Evolutionary conservation across 768 basidiomycete genomes (phyloP).

Genomic region (Coprinopsis sp.): DNA sequence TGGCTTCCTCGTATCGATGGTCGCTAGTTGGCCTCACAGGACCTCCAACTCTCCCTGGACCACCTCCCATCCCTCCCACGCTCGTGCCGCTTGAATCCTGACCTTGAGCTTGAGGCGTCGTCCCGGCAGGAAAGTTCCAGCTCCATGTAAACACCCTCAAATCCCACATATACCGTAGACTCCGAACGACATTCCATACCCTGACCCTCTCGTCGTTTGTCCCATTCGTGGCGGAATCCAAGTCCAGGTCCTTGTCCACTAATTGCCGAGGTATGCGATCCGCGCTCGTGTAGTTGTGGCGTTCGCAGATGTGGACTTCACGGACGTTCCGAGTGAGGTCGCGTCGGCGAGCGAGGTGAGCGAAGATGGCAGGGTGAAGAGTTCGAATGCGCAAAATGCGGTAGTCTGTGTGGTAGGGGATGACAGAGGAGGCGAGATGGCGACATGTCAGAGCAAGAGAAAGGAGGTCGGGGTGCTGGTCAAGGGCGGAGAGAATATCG

Average conservation of each 20-base stretch:
- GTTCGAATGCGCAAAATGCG: slow-evolving; percentile 42
- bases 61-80: not conserved
- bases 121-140: slow-evolving; percentile 18
- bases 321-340: slow-evolving; percentile 45
- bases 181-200: slow-evolving; percentile 31
- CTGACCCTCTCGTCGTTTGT: slow-evolving; percentile 29
- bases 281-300: slow-evolving; percentile 28
- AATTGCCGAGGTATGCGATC: slow-evolving; percentile 40
- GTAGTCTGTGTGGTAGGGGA: slow-evolving; percentile 48
- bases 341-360: slow-evolving; percentile 44
- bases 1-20: slow-evolving; percentile 33
- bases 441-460: slow-evolving; percentile 42
- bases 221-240: slow-evolving; percentile 12
- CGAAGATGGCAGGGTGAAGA: slow-evolving; percentile 39
- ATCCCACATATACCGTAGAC: slow-evolving; percentile 37
- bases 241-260: slow-evolving; percentile 23
- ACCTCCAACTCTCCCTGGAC: not conserved
- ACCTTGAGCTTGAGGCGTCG: not conserved
- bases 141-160: slow-evolving; percentile 43
- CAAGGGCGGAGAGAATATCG: slow-evolving; percentile 41
- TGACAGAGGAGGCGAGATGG: slow-evolving; percentile 30
- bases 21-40: slow-evolving; percentile 23
- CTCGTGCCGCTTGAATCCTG: not conserved
- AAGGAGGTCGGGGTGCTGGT: slow-evolving; percentile 36
- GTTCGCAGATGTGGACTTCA: slow-evolving; percentile 41